Evolutionary conservation across 306 rosid species (phyloP).

Genomic region (Lathyrus oleraceus): DNA sequence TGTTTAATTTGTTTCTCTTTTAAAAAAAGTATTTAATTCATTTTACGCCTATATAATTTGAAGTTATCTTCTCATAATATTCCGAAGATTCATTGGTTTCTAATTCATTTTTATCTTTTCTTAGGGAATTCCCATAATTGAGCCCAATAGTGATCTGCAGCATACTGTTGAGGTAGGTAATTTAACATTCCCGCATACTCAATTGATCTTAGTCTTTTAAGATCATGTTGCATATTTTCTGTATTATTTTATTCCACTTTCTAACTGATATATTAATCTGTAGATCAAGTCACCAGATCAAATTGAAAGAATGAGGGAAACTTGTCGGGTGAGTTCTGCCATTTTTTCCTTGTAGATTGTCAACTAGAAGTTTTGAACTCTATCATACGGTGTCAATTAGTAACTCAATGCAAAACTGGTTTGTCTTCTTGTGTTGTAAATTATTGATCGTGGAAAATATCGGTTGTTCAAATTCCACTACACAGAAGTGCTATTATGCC

Average conservation of each 20-base stretch:
- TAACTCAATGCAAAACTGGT: not conserved
- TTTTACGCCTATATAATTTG: not conserved
- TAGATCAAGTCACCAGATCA: slow-evolving; percentile 77
- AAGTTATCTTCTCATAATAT: slow-evolving; percentile 25
- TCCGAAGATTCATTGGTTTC: slow-evolving; percentile 16
- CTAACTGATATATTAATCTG: slow-evolving; percentile 32
- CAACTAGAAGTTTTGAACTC: not conserved
- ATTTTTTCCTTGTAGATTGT: slow-evolving; percentile 1
- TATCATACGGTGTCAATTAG: not conserved
- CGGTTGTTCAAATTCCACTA: not conserved
- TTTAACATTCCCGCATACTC: slow-evolving; percentile 2
- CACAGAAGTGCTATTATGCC: not conserved
- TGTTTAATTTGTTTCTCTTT: slow-evolving; percentile 2
- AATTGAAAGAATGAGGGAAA: slow-evolving; percentile 84
- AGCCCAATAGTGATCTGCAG: slow-evolving; percentile 82
- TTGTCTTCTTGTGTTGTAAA: slow-evolving; percentile 2
- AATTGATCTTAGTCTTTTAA: not conserved
- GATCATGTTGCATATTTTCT: not conserved
- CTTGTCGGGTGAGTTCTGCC: slow-evolving; percentile 64
- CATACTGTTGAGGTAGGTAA: slow-evolving; percentile 70
- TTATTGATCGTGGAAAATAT: not conserved
- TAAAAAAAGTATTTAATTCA: slow-evolving; percentile 1
- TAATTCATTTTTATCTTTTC: slow-evolving; percentile 30
- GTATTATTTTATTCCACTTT: slow-evolving; percentile 5
- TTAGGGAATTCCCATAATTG: slow-evolving; percentile 83